Evolutionary conservation across 2,329 filamentous ascomycete genomes (phyloP).

Genomic region (Ophiostoma quercus): DNA sequence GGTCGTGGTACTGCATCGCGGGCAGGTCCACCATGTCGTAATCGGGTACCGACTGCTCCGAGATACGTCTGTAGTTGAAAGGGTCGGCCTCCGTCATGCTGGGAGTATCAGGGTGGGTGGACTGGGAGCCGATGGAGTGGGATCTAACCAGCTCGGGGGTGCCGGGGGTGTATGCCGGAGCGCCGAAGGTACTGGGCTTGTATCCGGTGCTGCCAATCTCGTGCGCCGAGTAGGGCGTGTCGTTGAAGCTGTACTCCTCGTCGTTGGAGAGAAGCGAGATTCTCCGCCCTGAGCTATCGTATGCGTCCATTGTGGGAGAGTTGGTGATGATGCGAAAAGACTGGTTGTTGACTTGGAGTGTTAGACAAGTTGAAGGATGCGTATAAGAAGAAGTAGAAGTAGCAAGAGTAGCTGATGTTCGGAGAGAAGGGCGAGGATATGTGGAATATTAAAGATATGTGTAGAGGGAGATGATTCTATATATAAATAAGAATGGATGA

Average conservation of each 20-base stretch:
- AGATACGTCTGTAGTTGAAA: constrained; percentile 32
- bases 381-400: neutral
- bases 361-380: neutral
- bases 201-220: no score
- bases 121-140: constrained; percentile 1
- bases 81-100: constrained; percentile 34
- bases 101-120: constrained; percentile 33
- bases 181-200: neutral
- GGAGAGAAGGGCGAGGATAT: neutral
- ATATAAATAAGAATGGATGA: neutral
- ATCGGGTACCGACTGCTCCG: neutral
- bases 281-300: constrained; percentile 52
- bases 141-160: constrained; percentile 20
- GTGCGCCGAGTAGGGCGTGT: neutral
- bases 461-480: neutral
- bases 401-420: neutral
- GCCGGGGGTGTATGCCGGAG: constrained; percentile 22
- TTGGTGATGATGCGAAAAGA: constrained; percentile 27
- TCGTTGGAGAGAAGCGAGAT: constrained; percentile 50
- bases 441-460: neutral
- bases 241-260: neutral
- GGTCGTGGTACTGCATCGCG: neutral
- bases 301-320: constrained; percentile 44
- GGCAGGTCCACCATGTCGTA: neutral
- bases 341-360: neutral